Conservation (phyloP, 805 yeast species). For the Blastobotrys attinorum region DNA sequence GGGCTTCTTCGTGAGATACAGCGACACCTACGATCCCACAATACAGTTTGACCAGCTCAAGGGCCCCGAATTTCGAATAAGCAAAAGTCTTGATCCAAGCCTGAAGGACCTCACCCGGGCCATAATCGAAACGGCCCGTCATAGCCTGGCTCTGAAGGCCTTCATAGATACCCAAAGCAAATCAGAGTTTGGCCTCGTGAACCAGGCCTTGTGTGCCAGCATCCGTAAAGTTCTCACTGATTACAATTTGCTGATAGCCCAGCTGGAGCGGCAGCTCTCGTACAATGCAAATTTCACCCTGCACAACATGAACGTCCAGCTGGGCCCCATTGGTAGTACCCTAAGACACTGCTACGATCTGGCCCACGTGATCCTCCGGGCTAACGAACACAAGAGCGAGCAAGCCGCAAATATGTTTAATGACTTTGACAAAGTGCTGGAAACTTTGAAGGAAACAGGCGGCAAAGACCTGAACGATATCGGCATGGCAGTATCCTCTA, state of each 20-base stretch:
- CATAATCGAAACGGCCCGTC: constrained; percentile 54
- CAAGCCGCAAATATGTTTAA: constrained; percentile 24
- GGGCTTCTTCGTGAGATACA: constrained; percentile 67
- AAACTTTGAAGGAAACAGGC: constrained; percentile 31
- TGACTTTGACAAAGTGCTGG: constrained; percentile 38
- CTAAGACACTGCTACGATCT: constrained; percentile 54
- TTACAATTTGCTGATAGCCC: constrained; percentile 22
- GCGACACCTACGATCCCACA: constrained; percentile 49
- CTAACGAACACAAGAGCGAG: constrained; percentile 31
- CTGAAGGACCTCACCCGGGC: constrained; percentile 61
- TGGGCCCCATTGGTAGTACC: constrained; percentile 33
- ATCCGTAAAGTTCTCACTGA: constrained; percentile 40
- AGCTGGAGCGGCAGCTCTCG: constrained; percentile 48
- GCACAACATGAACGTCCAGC: constrained; percentile 46
- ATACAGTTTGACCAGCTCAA: constrained; percentile 35
- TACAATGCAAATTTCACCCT: constrained; percentile 47
- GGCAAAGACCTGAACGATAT: constrained; percentile 7
- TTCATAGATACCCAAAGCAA: constrained; percentile 56
- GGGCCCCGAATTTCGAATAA: constrained; percentile 73
- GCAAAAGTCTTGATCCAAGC: constrained; percentile 64
- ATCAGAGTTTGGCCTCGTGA: constrained; percentile 54
- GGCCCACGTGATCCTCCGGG: constrained; percentile 36
- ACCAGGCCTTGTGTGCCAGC: constrained; percentile 63
- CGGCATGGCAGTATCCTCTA: constrained; percentile 13
- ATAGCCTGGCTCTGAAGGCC: constrained; percentile 47